A percentile compares a stretch with the other conserved stretches of the same genome.
Evolutionary conservation across 139 green algal genomes (phyloP).

Genomic region (Auxenochlorella pyrenoidosa): DNA sequence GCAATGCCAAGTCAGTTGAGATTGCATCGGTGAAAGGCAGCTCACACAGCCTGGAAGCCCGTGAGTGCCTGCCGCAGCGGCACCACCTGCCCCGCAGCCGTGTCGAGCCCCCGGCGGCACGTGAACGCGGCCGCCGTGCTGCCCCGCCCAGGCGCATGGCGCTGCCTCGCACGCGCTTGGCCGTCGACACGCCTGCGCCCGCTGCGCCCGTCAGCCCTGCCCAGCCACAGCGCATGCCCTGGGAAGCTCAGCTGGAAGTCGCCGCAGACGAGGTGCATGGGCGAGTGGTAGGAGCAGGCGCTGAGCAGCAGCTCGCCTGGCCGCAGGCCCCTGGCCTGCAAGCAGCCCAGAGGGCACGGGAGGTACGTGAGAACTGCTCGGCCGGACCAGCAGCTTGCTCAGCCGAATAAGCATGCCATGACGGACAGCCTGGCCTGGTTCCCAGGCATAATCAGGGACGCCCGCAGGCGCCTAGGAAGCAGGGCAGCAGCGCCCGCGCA

Average conservation of each 20-base stretch:
- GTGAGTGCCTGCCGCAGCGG: slow-evolving; percentile 14
- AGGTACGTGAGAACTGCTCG: background rate
- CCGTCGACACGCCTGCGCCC: too few relatives aligned
- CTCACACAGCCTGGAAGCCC: background rate
- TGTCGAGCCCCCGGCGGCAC: slow-evolving; percentile 14
- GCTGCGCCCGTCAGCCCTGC: background rate
- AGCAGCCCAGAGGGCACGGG: background rate
- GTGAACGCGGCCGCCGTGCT: background rate
- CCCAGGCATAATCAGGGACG: too few relatives aligned
- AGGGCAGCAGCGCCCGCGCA: background rate
- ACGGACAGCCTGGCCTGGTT: too few relatives aligned
- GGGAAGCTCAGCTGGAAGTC: background rate
- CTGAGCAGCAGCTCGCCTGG: slow-evolving; percentile 8
- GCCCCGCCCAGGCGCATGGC: too few relatives aligned
- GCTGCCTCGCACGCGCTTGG: background rate
- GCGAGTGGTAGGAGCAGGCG: background rate
- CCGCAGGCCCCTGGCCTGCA: background rate
- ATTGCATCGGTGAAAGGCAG: too few relatives aligned
- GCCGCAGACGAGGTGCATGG: slow-evolving; percentile 11
- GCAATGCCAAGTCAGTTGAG: too few relatives aligned
- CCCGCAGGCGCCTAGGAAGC: too few relatives aligned
- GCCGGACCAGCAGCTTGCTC: background rate
- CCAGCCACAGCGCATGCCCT: background rate
- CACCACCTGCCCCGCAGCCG: background rate
- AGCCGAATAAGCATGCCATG: too few relatives aligned